Conservation (phyloP, 1,284 basidiomycete genomes). For the Ceraceosorus guamensis region DNA sequence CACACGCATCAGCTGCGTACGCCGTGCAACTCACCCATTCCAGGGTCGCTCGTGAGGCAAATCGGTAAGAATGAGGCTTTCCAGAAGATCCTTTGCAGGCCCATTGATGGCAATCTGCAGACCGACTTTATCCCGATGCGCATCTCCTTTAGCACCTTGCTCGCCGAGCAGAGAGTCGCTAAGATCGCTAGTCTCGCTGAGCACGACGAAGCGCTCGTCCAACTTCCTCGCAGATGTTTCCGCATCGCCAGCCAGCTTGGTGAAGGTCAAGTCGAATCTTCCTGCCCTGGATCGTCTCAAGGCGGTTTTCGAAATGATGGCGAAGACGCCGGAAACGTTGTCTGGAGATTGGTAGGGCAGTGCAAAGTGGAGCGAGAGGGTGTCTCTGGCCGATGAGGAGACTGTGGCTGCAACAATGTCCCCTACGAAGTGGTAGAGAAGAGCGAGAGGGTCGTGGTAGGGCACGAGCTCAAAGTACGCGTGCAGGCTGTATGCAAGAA, state of each 20-base stretch:
- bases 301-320: slow-evolving; percentile 36
- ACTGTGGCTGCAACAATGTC: slow-evolving; percentile 30
- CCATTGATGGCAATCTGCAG: slow-evolving; percentile 27
- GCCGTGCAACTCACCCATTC: slow-evolving; percentile 7
- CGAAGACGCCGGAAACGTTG: slow-evolving; percentile 37
- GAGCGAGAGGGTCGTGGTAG: slow-evolving; percentile 35
- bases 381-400: slow-evolving; percentile 19
- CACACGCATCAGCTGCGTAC: neutral
- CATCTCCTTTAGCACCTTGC: slow-evolving; percentile 31
- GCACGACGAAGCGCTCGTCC: slow-evolving; percentile 32
- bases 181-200: slow-evolving; percentile 34
- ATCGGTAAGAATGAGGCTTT: slow-evolving; percentile 41
- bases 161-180: slow-evolving; percentile 40
- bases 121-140: slow-evolving; percentile 31
- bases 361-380: slow-evolving; percentile 31
- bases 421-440: slow-evolving; percentile 15
- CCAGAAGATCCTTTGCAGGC: slow-evolving; percentile 26
- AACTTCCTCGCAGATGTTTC: slow-evolving; percentile 29
- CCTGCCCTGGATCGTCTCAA: slow-evolving; percentile 27
- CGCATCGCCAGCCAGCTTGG: slow-evolving; percentile 29
- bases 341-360: slow-evolving; percentile 24
- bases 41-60: slow-evolving; percentile 27
- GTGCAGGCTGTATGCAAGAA: slow-evolving; percentile 18
- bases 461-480: slow-evolving; percentile 30
- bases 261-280: slow-evolving; percentile 42